Evolutionary conservation across 371 early-diverging fungal species (phyloP).

Genomic region (Mucor piriformis): DNA sequence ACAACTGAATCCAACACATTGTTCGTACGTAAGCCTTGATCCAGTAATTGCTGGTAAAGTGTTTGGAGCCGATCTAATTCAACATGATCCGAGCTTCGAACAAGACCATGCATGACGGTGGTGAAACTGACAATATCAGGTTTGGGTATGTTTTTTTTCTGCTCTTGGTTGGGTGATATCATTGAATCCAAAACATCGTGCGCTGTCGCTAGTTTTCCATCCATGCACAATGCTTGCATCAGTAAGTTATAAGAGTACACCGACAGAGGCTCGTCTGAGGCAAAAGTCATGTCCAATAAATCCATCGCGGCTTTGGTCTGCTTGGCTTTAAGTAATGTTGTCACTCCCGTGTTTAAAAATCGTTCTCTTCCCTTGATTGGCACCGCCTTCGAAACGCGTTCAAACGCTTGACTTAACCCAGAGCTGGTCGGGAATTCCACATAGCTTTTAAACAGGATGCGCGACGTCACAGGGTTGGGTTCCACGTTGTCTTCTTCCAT

Average conservation of each 20-base stretch:
- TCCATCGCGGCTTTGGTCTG: constrained; percentile 25
- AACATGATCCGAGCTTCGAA: constrained; percentile 10
- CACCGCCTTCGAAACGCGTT: constrained; percentile 6
- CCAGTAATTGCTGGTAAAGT: constrained; percentile 30
- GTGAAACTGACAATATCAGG: constrained; percentile 50
- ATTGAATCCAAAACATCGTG: constrained; percentile 30
- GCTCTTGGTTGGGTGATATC: too few relatives aligned
- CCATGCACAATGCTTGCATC: constrained; percentile 27
- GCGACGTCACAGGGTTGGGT: constrained; percentile 31
- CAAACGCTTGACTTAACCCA: constrained; percentile 24
- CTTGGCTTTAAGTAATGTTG: constrained; percentile 29
- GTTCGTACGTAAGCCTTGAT: constrained; percentile 22
- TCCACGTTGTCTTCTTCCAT: constrained; percentile 7
- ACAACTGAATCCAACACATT: constrained; percentile 33
- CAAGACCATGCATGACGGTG: constrained; percentile 41
- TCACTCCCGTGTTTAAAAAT: constrained; percentile 21
- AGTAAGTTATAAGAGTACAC: constrained; percentile 36
- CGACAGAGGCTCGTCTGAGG: constrained; percentile 10
- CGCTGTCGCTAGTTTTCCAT: constrained; percentile 32
- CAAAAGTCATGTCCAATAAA: constrained; percentile 25
- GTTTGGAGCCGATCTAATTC: constrained; percentile 17
- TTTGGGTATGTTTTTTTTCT: constrained; percentile 28
- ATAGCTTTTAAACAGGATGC: constrained; percentile 31
- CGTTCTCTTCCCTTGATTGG: constrained; percentile 10
- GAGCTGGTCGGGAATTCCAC: constrained; percentile 12